Evolutionary conservation across 1,284 basidiomycete species (phyloP).

Genomic region (Trichosporon faecale): DNA sequence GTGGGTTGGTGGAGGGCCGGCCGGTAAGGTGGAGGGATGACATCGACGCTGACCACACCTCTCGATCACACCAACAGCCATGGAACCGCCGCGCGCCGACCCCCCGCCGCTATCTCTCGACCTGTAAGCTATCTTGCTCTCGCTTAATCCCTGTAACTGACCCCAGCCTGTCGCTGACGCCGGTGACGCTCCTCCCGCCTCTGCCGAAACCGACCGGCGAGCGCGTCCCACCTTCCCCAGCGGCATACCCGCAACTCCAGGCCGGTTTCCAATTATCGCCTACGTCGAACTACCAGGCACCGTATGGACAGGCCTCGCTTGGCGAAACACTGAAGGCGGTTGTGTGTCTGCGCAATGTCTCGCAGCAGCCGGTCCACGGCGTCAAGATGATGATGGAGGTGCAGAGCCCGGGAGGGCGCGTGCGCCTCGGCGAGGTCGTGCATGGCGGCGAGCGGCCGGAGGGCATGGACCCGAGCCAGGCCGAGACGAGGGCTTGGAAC

Average conservation of each 20-base stretch:
- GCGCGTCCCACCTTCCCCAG: slow-evolving; percentile 18
- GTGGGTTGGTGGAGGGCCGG: neutral
- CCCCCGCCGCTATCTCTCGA: slow-evolving; percentile 16
- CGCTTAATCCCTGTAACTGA: neutral
- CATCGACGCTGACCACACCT: neutral
- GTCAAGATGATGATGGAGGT: slow-evolving; percentile 49
- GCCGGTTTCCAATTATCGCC: slow-evolving; percentile 35
- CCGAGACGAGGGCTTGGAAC: slow-evolving; percentile 20
- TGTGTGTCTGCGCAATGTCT: slow-evolving; percentile 35
- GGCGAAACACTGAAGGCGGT: slow-evolving; percentile 36
- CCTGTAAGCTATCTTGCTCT: neutral
- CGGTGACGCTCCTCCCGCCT: slow-evolving; percentile 12
- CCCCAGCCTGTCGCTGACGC: slow-evolving; percentile 11
- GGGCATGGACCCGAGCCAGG: slow-evolving; percentile 18
- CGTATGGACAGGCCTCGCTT: slow-evolving; percentile 37
- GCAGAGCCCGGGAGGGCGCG: slow-evolving; percentile 37
- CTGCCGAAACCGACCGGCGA: neutral
- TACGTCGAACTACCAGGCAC: slow-evolving; percentile 40
- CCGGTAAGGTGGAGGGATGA: neutral
- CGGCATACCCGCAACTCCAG: slow-evolving; percentile 23
- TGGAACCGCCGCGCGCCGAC: slow-evolving; percentile 1
- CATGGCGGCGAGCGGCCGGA: slow-evolving; percentile 25
- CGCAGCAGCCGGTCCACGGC: slow-evolving; percentile 29
- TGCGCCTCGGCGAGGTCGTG: slow-evolving; percentile 43
- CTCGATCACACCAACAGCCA: neutral